Evolutionary conservation across 176 grass and related monocot species (phyloP), one percentile per base, ranked within the genome.

Genomic region (Paspalum notatum): DNA sequence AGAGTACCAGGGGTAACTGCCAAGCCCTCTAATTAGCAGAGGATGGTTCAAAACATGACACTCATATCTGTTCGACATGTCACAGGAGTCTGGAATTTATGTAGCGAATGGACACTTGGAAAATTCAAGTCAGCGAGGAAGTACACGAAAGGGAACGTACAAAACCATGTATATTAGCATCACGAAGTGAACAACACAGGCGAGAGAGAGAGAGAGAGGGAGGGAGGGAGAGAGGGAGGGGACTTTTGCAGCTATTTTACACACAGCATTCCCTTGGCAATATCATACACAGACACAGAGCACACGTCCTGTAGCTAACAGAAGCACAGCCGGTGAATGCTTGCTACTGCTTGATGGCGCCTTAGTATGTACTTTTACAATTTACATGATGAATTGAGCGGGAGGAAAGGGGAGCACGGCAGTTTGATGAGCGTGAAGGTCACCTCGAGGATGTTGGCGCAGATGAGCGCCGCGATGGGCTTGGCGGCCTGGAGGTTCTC

Each of bases 371-470:
- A 85, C 44, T 25, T 81, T 85, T 85, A 85, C 87, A 85, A n/a
- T 81, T 85, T 85, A 85, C 87, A 85, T 89, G 64, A 39, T 47
- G 61, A 12, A 71, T 24, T 6, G 76, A 39, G 76, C 21, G 0
- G 27, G 0, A 46, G 50, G 9, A 16, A 27, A 12, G 39, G 9
- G 4, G 8, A 13, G 11, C 16, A 61, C 4, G 20, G 15, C 2
- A 71, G n/a, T 71, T 72, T 52, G 47, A 53, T 51, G 40, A 76
- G 59, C 52, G 70, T 43, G 59, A 76, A 82, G 48, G 67, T 91
- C 86, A 99, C 96, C 96, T 99, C 96, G 85, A 99, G 93, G 77
- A 99, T 85, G 86, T 99, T 95, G 85, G 82, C 43, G 81, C 91
- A 95, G 80, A 99, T 93, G 87, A 90, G 80, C 20, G 83, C 54